These are phyloP conservation scores for Dothistroma pini DNA, from an alignment of 2,329 filamentous ascomycete species.

Conservation along the genomic window DNA sequence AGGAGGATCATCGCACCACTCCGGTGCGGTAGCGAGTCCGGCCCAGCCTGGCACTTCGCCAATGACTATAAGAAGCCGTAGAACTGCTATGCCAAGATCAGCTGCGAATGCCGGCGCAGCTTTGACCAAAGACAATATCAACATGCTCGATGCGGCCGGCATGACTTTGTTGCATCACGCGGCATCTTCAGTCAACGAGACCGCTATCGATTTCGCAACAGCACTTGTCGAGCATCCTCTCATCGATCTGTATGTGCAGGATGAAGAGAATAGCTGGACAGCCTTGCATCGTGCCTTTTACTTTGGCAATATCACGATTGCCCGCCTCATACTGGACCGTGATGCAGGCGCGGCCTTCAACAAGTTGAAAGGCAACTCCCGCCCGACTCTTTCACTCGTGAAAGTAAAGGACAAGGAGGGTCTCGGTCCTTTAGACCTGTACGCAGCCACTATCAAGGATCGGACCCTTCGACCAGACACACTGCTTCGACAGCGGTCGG, in stretches of 20 bases:
- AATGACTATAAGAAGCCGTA: slow-evolving; percentile 36
- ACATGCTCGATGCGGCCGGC: slow-evolving; percentile 76
- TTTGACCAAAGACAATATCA: slow-evolving; percentile 66
- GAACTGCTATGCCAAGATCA: slow-evolving; percentile 42
- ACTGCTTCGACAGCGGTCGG: slow-evolving; percentile 33
- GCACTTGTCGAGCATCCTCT: slow-evolving; percentile 77
- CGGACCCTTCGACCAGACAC: slow-evolving; percentile 55
- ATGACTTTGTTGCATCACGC: slow-evolving; percentile 81
- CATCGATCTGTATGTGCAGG: slow-evolving; percentile 81
- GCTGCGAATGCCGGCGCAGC: slow-evolving; percentile 42
- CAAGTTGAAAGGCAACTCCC: slow-evolving; percentile 56
- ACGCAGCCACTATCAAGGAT: slow-evolving; percentile 78
- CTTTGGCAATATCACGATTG: slow-evolving; percentile 81
- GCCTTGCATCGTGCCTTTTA: slow-evolving; percentile 88
- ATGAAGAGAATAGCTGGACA: slow-evolving; percentile 93
- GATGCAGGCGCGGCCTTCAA: slow-evolving; percentile 66
- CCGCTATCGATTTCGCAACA: slow-evolving; percentile 69
- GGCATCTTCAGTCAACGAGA: slow-evolving; percentile 68
- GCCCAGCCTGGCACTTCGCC: slow-evolving; percentile 45
- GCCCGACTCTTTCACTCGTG: slow-evolving; percentile 70
- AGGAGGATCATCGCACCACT: slow-evolving; percentile 32
- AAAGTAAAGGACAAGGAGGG: slow-evolving; percentile 96
- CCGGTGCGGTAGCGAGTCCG: slow-evolving; percentile 41
- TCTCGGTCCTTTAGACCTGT: slow-evolving; percentile 90
- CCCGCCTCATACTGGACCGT: slow-evolving; percentile 73